Conservation (phyloP, 768 basidiomycete genomes). For the Trametes sanguinea region DNA sequence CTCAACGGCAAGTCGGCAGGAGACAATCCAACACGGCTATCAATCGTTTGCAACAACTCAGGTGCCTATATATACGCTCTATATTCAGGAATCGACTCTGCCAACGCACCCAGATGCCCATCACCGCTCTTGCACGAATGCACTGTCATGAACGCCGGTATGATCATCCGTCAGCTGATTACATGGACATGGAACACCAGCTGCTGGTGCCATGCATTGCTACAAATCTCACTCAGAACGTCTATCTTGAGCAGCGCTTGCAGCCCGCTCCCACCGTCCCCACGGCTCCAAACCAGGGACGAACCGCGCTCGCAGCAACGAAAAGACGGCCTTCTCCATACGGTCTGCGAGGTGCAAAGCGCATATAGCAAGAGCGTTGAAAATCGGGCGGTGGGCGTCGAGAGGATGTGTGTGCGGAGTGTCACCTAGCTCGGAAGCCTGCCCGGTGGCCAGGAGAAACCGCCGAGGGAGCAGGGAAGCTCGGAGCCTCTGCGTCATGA, state of each 20-base stretch:
- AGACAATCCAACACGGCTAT: too few species aligned
- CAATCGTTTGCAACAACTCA: too few species aligned
- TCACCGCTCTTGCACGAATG: too few species aligned
- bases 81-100: too few species aligned
- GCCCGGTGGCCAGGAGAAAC: background rate
- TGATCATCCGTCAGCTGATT: too few species aligned
- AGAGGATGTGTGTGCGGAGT: slow-evolving; percentile 30
- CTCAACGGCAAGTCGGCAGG: too few species aligned
- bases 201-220: too few species aligned
- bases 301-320: slow-evolving; percentile 43
- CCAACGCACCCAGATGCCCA: too few species aligned
- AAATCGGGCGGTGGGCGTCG: slow-evolving; percentile 22
- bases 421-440: background rate
- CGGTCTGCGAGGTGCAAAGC: slow-evolving; percentile 34
- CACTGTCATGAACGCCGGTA: too few species aligned
- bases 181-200: too few species aligned
- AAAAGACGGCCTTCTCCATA: slow-evolving; percentile 44
- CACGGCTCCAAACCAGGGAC: slow-evolving; percentile 59
- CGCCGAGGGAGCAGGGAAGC: slow-evolving; percentile 3
- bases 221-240: too few species aligned
- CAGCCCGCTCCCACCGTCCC: slow-evolving; percentile 46
- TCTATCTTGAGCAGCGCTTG: background rate
- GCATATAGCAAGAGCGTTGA: slow-evolving; percentile 28
- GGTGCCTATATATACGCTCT: too few species aligned
- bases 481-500: slow-evolving; percentile 3